These are phyloP conservation scores for Phyllosticta citrichinensis DNA, from an alignment of 2,329 filamentous ascomycete species.

Conservation along the genomic window DNA sequence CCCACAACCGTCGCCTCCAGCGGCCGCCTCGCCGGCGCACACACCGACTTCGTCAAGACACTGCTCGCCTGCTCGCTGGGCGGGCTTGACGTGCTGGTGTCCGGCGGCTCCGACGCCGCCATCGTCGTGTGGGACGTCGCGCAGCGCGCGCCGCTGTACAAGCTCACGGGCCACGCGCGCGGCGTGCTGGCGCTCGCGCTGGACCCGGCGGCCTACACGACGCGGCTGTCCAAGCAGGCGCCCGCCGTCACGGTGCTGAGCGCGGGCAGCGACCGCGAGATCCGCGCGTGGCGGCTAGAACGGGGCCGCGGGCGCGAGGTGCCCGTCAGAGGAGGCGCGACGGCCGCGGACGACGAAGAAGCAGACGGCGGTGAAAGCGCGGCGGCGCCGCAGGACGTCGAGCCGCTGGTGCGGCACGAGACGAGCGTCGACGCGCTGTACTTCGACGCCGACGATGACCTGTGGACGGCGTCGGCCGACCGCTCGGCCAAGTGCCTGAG, in stretches of 20 bases:
- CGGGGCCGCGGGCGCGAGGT: constrained; percentile 31
- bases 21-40: constrained; percentile 39
- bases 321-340: not conserved
- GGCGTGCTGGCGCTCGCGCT: constrained; percentile 71
- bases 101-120: constrained; percentile 36
- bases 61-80: constrained; percentile 53
- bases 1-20: constrained; percentile 41
- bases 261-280: constrained; percentile 53
- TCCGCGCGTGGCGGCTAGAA: constrained; percentile 65
- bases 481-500: constrained; percentile 75
- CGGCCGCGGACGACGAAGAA: constrained; percentile 19
- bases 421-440: constrained; percentile 77
- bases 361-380: not conserved
- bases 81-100: constrained; percentile 45
- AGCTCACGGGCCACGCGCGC: constrained; percentile 66
- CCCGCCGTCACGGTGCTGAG: constrained; percentile 54
- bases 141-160: constrained; percentile 59
- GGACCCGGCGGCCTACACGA: constrained; percentile 51
- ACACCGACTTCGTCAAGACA: constrained; percentile 86
- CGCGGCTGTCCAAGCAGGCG: constrained; percentile 10
- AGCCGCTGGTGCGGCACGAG: constrained; percentile 67
- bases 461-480: constrained; percentile 92
- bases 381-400: constrained; percentile 28
- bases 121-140: constrained; percentile 68
- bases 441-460: constrained; percentile 62